Evolutionary conservation across 225 moss, liverwort and hornwort genomes (phyloP).

Genomic region (Pseudisothecium myosuroides): DNA sequence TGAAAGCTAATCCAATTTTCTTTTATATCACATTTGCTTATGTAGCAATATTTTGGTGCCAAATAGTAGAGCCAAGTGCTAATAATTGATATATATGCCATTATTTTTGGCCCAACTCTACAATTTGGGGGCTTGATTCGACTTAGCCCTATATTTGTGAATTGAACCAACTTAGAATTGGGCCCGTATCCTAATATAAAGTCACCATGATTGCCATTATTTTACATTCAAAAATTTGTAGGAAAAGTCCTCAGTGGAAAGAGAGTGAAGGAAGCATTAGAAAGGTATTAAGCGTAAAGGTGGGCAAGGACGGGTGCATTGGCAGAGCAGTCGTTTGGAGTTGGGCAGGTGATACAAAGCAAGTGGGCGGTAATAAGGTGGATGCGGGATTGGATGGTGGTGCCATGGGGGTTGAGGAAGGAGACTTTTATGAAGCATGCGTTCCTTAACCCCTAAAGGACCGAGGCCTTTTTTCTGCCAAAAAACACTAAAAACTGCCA

Average conservation of each 20-base stretch:
- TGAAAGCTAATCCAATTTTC: neutral
- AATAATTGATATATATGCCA: neutral
- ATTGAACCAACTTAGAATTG: neutral
- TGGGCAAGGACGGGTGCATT: neutral
- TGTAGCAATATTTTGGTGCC: neutral
- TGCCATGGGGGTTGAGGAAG: neutral
- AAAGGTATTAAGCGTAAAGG: neutral
- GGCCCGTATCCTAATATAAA: accelerated
- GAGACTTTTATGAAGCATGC: neutral
- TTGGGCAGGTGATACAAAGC: neutral
- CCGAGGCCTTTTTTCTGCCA: no score
- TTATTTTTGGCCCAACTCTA: neutral
- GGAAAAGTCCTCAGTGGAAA: accelerated
- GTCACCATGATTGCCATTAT: accelerated
- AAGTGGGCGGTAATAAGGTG: accelerated
- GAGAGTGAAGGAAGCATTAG: neutral
- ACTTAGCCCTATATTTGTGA: neutral
- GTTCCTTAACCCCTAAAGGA: no score
- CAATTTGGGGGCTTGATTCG: neutral
- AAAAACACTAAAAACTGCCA: no score
- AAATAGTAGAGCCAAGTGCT: no score
- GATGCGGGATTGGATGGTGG: neutral
- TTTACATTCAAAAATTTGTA: neutral
- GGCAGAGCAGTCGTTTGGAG: neutral
- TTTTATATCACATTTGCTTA: neutral